phyloP scores from a whole-genome alignment of 148 eudicot genomes.

The Rhododendron ovatum region DNA sequence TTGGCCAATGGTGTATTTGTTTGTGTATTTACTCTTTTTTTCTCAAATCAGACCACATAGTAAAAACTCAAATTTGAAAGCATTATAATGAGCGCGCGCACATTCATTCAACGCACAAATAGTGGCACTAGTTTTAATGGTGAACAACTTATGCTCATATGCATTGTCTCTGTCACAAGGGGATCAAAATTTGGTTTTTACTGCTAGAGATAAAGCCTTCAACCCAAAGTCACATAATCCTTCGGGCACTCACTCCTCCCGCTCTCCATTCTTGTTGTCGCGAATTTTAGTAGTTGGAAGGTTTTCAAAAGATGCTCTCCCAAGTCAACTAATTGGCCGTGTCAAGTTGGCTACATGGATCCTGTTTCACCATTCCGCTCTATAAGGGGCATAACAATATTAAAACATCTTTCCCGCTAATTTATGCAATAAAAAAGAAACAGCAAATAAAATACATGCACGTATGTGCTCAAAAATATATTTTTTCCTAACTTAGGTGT shows the following conservation, averaged over 20 bases:
- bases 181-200: neutral
- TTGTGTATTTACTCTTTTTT: no score
- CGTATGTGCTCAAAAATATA: neutral
- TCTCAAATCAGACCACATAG: no score
- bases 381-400: no score
- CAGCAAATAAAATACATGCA: neutral
- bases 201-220: neutral
- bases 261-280: neutral
- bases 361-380: neutral
- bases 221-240: neutral
- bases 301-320: no score
- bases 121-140: neutral
- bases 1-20: no score
- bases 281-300: neutral
- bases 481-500: no score
- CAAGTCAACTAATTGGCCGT: neutral
- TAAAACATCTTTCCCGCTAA: neutral
- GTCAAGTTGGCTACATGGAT: neutral
- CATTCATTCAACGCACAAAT: no score
- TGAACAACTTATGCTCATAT: neutral
- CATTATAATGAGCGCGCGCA: no score
- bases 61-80: no score
- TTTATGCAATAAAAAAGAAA: neutral
- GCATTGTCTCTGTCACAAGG: neutral
- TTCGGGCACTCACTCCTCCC: neutral